Conservation (phyloP, 2,329 filamentous ascomycete species). For the Pseudogymnoascus sp. region DNA sequence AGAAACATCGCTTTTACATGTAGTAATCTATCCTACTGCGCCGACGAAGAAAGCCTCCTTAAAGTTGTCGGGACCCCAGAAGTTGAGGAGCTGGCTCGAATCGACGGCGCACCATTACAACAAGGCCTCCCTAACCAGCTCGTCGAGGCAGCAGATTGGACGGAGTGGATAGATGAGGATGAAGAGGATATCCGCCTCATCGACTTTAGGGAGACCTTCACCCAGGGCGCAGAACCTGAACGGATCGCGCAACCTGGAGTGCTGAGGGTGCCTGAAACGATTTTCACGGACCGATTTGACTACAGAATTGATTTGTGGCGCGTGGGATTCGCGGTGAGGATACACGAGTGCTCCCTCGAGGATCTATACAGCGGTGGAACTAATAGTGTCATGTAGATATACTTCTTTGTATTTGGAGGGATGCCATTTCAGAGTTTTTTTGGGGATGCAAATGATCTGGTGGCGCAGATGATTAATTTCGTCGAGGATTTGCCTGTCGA, state of each 20-base stretch:
- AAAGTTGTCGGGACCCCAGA: constrained; percentile 17
- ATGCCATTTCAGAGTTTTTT: constrained; percentile 13
- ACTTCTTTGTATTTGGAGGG: constrained; percentile 14
- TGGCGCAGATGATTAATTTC: constrained; percentile 19
- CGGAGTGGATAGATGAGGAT: constrained; percentile 23
- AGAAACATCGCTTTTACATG: constrained; percentile 27
- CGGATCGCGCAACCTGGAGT: constrained; percentile 21
- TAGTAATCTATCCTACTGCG: constrained; percentile 14
- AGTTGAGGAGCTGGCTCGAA: neutral
- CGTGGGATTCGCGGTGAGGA: constrained; percentile 14
- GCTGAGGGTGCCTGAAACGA: constrained; percentile 24
- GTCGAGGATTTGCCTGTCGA: constrained; percentile 17
- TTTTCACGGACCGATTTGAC: constrained; percentile 25
- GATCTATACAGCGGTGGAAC: neutral
- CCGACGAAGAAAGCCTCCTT: constrained; percentile 17
- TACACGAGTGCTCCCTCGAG: no score
- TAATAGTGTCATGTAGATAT: constrained; percentile 17
- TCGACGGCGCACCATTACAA: constrained; percentile 15
- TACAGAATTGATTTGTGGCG: constrained; percentile 26
- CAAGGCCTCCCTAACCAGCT: constrained; percentile 20
- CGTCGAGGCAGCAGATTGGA: constrained; percentile 19
- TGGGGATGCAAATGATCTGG: constrained; percentile 5
- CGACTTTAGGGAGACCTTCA: constrained; percentile 24
- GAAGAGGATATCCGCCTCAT: constrained; percentile 27
- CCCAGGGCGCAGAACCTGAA: constrained; percentile 17